Percentiles rank a stretch among this genome's conserved stretches.
Conservation (phyloP, 371 early-diverging fungal genomes). For the Rhizopus delemar region DNA sequence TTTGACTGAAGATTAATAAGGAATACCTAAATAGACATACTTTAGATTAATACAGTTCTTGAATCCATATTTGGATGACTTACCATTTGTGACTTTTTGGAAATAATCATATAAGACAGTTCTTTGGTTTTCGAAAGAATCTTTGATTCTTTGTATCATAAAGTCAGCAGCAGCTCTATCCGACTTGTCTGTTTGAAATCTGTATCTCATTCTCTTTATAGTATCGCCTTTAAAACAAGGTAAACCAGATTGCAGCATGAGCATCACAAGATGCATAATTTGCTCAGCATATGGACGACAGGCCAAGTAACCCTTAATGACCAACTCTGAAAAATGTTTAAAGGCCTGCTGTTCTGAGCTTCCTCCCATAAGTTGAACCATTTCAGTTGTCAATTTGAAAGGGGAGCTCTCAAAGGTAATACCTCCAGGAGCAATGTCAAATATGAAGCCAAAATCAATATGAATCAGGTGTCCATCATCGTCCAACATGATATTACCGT, state of each 20-base stretch:
- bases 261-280: conserved; percentile 84
- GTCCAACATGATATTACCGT: conserved; percentile 99
- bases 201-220: conserved; percentile 79
- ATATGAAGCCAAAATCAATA: conserved; percentile 99
- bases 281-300: conserved; percentile 92
- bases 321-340: conserved; percentile 86
- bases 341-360: conserved; percentile 81
- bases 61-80: neutral
- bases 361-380: conserved; percentile 96
- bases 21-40: conserved; percentile 8
- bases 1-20: neutral
- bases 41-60: too few species aligned
- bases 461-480: conserved; percentile 97
- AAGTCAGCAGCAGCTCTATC: conserved; percentile 94
- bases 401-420: conserved; percentile 96
- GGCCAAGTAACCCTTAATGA: conserved; percentile 91
- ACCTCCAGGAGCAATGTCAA: conserved; percentile 99
- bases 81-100: conserved; percentile 89
- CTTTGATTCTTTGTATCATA: conserved; percentile 87
- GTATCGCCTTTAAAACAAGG: conserved; percentile 97
- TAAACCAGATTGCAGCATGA: conserved; percentile 95
- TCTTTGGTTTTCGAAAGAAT: conserved; percentile 89
- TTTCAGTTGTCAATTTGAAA: conserved; percentile 98
- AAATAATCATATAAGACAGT: conserved; percentile 86
- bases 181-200: conserved; percentile 91